Percentiles rank a stretch among this genome's conserved stretches.
These are phyloP conservation scores for Floccularia luteovirens DNA, from an alignment of 768 basidiomycete genomes.

Conservation along the genomic window DNA sequence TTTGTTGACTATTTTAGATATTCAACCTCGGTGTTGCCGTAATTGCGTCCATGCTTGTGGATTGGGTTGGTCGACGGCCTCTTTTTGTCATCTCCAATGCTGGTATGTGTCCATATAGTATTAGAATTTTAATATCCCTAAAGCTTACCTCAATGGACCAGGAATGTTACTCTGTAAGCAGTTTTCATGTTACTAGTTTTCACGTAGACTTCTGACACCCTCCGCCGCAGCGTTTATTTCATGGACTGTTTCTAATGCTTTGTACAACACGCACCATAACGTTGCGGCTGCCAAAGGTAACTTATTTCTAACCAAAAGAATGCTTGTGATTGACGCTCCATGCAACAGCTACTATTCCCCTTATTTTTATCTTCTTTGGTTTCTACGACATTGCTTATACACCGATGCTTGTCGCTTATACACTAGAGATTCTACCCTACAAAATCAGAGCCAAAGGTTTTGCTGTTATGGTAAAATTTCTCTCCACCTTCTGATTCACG, in stretches of 20 bases:
- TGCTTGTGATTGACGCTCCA: too few species aligned
- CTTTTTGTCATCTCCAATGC: constrained; percentile 60
- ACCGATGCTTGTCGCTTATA: constrained; percentile 56
- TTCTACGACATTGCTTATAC: constrained; percentile 70
- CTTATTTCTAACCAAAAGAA: background rate
- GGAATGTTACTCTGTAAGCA: constrained; percentile 42
- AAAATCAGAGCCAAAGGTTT: constrained; percentile 76
- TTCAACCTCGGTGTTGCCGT: constrained; percentile 61
- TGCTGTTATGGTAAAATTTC: constrained; percentile 54
- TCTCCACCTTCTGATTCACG: background rate
- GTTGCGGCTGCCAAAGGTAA: constrained; percentile 33
- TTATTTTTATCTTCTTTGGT: constrained; percentile 54
- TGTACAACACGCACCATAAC: constrained; percentile 31
- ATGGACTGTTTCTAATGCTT: constrained; percentile 47
- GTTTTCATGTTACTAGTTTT: background rate
- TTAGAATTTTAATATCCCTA: too few species aligned
- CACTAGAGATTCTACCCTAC: constrained; percentile 77
- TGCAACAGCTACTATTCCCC: constrained; percentile 45
- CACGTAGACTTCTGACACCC: constrained; percentile 1
- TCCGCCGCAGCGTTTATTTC: constrained; percentile 35
- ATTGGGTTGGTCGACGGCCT: constrained; percentile 59
- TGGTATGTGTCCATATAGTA: too few species aligned
- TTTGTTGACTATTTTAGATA: constrained; percentile 21
- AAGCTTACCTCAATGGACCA: too few species aligned
- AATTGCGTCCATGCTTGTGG: constrained; percentile 54